These are phyloP conservation scores for Asterophora parasitica DNA, from an alignment of 768 basidiomycete species.

Conservation along the genomic window DNA sequence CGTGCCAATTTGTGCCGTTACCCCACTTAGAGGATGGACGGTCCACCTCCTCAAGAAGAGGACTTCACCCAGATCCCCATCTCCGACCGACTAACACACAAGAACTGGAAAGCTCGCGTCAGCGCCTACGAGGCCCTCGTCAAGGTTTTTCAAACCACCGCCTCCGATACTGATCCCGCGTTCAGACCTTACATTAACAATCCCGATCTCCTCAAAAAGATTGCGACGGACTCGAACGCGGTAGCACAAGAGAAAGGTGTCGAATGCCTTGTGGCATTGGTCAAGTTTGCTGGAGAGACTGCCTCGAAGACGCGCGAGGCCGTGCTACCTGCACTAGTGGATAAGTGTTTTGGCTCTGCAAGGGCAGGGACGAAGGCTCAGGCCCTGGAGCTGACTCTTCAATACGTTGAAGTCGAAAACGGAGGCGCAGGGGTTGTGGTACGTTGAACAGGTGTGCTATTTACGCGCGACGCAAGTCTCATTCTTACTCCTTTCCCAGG, in stretches of 20 bases:
- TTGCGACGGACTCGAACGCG: slow-evolving; percentile 87
- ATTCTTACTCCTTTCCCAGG: slow-evolving; percentile 36
- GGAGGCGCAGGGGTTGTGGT: slow-evolving; percentile 83
- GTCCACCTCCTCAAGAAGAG: slow-evolving; percentile 87
- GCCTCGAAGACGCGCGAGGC: slow-evolving; percentile 74
- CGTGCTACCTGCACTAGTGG: slow-evolving; percentile 88
- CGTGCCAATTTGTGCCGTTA: slow-evolving; percentile 4
- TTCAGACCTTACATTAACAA: slow-evolving; percentile 87
- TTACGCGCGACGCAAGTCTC: slow-evolving; percentile 21
- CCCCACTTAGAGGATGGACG: slow-evolving; percentile 70
- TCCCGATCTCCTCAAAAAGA: slow-evolving; percentile 76
- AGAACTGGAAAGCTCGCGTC: slow-evolving; percentile 98
- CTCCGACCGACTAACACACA: slow-evolving; percentile 79
- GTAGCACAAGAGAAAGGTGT: slow-evolving; percentile 98
- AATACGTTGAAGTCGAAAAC: slow-evolving; percentile 95
- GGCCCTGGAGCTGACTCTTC: slow-evolving; percentile 77
- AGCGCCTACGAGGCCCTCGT: slow-evolving; percentile 87
- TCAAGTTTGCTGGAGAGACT: slow-evolving; percentile 89
- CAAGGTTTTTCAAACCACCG: slow-evolving; percentile 82
- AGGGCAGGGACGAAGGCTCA: slow-evolving; percentile 87
- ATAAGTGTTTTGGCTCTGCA: slow-evolving; percentile 91
- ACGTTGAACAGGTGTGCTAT: slow-evolving; percentile 35
- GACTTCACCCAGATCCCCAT: slow-evolving; percentile 82
- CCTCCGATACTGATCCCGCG: slow-evolving; percentile 89
- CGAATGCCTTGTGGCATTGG: slow-evolving; percentile 79